These are phyloP conservation scores for Amborella trichopoda DNA, from an alignment of 164 flowering plant genomes.

Conservation along the genomic window DNA sequence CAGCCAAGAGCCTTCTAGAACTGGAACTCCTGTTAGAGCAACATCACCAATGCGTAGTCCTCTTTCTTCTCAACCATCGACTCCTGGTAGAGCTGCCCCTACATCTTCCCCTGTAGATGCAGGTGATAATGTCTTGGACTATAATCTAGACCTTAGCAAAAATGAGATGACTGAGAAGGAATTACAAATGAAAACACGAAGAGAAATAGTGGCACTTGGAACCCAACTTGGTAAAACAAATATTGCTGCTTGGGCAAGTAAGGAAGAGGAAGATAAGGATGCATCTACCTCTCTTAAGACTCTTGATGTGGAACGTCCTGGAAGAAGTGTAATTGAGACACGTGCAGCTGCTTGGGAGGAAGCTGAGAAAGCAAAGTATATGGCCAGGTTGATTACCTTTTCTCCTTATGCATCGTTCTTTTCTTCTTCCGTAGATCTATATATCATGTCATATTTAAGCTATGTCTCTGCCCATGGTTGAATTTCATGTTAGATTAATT, in stretches of 20 bases:
- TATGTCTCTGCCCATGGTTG: too few species aligned
- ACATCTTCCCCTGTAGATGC: conserved; percentile 22
- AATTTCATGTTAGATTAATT: too few species aligned
- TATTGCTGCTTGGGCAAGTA: conserved; percentile 93
- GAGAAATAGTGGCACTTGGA: conserved; percentile 75
- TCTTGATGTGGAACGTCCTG: conserved; percentile 17
- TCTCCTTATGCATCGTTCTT: background rate
- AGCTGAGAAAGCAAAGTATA: conserved; percentile 76
- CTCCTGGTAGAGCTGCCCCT: conserved; percentile 46
- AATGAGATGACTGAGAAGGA: conserved; percentile 60
- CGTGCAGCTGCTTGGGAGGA: conserved; percentile 93
- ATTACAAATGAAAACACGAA: conserved; percentile 66
- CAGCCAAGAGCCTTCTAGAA: conserved; percentile 92
- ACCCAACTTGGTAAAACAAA: conserved; percentile 72
- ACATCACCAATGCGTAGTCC: conserved; percentile 74
- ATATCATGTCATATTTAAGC: background rate
- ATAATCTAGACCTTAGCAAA: conserved; percentile 14
- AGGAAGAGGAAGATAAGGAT: conserved; percentile 62
- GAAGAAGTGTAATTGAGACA: conserved; percentile 44
- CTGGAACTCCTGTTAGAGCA: conserved; percentile 72
- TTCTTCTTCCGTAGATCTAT: background rate
- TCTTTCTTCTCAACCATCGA: conserved; percentile 55
- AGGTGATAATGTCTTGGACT: conserved; percentile 2
- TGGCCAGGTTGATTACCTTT: conserved; percentile 47
- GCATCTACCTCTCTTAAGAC: conserved; percentile 41